A percentile compares a stretch with the other conserved stretches of the same genome.
Conservation (phyloP, 352 stramenopile species). For the Phytophthora lateralis region DNA sequence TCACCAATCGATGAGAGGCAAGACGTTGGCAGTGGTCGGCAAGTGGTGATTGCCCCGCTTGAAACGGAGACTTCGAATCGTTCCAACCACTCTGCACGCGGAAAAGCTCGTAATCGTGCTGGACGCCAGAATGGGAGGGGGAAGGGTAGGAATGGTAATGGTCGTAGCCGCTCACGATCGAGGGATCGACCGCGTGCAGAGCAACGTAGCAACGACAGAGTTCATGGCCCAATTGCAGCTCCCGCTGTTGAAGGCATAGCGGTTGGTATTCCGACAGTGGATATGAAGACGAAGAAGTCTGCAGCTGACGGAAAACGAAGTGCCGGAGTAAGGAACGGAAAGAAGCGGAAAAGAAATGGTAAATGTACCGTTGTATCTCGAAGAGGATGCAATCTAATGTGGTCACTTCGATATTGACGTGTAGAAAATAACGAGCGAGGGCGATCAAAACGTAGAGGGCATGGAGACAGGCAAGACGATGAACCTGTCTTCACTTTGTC, state of each 20-base stretch:
- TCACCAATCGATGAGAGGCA: conserved; percentile 15
- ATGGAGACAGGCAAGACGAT: conserved; percentile 12
- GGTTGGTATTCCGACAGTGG: conserved; percentile 7
- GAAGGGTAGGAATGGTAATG: conserved; percentile 22
- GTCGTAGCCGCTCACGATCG: conserved; percentile 35
- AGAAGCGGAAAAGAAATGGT: conserved; percentile 47
- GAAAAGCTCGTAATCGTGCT: conserved; percentile 22
- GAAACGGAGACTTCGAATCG: conserved; percentile 6
- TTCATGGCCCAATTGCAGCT: conserved; percentile 1
- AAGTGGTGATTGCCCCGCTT: conserved; percentile 35
- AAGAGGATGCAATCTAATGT: conserved; percentile 11
- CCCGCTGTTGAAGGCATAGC: conserved; percentile 8
- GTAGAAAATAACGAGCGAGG: conserved; percentile 23
- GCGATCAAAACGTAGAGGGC: conserved; percentile 24
- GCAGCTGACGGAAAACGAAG: conserved; percentile 18
- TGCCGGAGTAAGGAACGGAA: conserved; percentile 18
- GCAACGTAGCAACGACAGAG: conserved; percentile 4
- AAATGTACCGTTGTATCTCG: conserved; percentile 3
- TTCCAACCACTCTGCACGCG: conserved; percentile 13
- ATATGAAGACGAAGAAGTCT: conserved; percentile 13
- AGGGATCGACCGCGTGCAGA: conserved; percentile 29
- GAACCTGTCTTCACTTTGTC: conserved; percentile 38
- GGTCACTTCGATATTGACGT: conserved; percentile 6
- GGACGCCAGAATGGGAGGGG: conserved; percentile 25
- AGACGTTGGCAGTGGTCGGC: conserved; percentile 31